These are phyloP conservation scores for Colletotrichum aenigma DNA, from an alignment of 2,329 filamentous ascomycete genomes.

Conservation along the genomic window DNA sequence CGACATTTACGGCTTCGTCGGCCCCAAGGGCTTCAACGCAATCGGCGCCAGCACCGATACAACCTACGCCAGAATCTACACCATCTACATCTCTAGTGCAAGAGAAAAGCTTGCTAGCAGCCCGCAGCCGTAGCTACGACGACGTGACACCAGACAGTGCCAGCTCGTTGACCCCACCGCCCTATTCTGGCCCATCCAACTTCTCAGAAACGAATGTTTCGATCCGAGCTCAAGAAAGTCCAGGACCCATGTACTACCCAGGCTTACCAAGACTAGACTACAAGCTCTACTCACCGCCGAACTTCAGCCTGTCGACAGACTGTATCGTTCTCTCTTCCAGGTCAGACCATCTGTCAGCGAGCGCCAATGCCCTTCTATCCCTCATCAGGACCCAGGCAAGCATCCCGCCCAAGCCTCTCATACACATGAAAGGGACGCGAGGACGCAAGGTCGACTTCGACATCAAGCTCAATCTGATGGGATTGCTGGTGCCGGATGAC, in stretches of 20 bases:
- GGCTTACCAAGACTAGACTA: conserved; percentile 56
- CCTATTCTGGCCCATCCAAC: conserved; percentile 37
- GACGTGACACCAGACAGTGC: background rate
- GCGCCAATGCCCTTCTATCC: conserved; percentile 46
- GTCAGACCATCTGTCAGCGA: conserved; percentile 52
- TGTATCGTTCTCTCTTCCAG: conserved; percentile 50
- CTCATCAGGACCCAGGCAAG: conserved; percentile 53
- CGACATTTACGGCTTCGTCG: background rate
- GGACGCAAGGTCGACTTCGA: conserved; percentile 54
- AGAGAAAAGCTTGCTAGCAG: background rate
- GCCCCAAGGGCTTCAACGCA: background rate
- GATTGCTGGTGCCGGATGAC: conserved; percentile 53
- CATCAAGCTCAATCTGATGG: conserved; percentile 59
- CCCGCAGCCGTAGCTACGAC: background rate
- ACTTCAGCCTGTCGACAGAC: conserved; percentile 56
- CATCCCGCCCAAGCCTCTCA: conserved; percentile 59
- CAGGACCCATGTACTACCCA: conserved; percentile 42
- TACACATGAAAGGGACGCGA: conserved; percentile 52
- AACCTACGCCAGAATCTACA: background rate
- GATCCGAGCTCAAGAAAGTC: conserved; percentile 1
- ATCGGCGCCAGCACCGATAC: background rate
- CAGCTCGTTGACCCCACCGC: conserved; percentile 28
- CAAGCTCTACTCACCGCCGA: conserved; percentile 54
- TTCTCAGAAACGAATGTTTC: conserved; percentile 13
- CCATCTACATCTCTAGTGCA: background rate